phyloP scores from a whole-genome alignment of 306 rosid genomes.

The Fragaria iinumae region DNA sequence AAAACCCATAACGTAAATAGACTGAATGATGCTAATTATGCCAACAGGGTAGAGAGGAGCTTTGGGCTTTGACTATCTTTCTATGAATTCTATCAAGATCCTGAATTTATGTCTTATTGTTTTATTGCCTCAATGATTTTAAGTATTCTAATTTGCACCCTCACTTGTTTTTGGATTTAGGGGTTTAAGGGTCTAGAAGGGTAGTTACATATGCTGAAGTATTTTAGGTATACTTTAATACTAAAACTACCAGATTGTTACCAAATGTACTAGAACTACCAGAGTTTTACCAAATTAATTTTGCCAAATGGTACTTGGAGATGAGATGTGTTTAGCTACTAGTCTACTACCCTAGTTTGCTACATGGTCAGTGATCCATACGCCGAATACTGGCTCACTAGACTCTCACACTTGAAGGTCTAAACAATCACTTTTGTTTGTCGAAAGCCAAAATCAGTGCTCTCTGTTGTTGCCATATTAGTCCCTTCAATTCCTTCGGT shows the following conservation, averaged over 20 bases:
- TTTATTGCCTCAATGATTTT: neutral
- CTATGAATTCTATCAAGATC: neutral
- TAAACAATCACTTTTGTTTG: no score
- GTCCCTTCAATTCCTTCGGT: no score
- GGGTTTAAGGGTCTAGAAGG: neutral
- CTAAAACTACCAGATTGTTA: neutral
- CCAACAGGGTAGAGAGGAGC: neutral
- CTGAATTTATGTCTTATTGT: neutral
- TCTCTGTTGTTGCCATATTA: no score
- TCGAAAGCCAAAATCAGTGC: no score
- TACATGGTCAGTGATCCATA: no score
- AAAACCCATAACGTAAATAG: slow-evolving; percentile 6
- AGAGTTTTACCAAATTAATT: neutral
- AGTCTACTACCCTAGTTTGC: no score
- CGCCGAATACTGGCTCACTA: no score
- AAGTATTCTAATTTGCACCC: neutral
- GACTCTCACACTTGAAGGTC: no score
- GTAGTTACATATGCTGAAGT: neutral
- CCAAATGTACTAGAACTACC: neutral
- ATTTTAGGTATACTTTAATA: no score
- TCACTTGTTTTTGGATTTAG: neutral
- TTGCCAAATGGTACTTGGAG: no score
- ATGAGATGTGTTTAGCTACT: no score
- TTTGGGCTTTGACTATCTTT: neutral
- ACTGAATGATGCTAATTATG: neutral